Conservation (phyloP, 148 eudicot species). For the Vaccinium corymbosum region DNA sequence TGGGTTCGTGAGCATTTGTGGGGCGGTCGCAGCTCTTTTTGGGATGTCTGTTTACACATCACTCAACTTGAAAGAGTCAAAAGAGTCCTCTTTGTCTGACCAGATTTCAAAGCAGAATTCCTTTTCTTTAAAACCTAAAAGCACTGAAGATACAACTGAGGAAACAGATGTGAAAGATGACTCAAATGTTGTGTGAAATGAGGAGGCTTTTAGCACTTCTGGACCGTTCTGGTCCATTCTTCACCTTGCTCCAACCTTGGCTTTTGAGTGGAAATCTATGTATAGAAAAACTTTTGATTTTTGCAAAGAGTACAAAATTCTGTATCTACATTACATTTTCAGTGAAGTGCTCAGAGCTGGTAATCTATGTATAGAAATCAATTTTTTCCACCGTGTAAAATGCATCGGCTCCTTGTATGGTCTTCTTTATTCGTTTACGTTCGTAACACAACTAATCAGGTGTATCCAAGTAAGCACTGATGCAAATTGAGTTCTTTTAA, state of each 20-base stretch:
- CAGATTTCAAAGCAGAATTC: constrained; percentile 33
- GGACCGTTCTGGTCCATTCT: background rate
- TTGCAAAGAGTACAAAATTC: too few species aligned
- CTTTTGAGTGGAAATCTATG: too few species aligned
- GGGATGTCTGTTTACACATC: constrained; percentile 88
- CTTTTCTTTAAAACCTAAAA: constrained; percentile 41
- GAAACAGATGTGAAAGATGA: constrained; percentile 29
- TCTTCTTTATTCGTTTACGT: too few species aligned
- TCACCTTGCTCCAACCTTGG: background rate
- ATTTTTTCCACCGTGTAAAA: too few species aligned
- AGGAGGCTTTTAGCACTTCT: background rate
- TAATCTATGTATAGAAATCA: too few species aligned
- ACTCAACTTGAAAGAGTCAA: constrained; percentile 44
- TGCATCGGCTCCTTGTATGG: too few species aligned
- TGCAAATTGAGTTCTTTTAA: too few species aligned
- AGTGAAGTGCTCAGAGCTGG: too few species aligned
- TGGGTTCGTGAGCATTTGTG: constrained; percentile 67
- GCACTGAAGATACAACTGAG: constrained; percentile 36
- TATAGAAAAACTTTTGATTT: too few species aligned
- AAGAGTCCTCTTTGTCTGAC: constrained; percentile 20
- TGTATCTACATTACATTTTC: too few species aligned
- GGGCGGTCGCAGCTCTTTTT: constrained; percentile 62
- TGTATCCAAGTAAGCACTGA: too few species aligned
- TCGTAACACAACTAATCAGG: too few species aligned
- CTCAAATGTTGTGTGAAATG: constrained; percentile 31